A percentile compares a stretch with the other conserved stretches of the same genome.
Conservation (phyloP, 345 rosid genomes). For the Theobroma cacao region DNA sequence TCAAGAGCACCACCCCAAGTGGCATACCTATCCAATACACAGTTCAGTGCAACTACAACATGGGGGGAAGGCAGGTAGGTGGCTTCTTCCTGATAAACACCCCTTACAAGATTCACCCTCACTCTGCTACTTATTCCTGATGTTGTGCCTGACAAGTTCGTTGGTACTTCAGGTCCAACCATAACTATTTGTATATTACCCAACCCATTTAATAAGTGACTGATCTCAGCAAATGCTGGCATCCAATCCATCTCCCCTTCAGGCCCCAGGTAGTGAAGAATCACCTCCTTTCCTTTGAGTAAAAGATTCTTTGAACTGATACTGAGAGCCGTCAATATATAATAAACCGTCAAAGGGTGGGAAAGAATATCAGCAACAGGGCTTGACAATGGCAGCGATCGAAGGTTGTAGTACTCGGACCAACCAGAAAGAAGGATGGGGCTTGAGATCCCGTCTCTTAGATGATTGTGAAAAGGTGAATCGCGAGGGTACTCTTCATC, state of each 20-base stretch:
- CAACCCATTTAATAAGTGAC: slow-evolving; percentile 39
- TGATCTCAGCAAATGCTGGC: slow-evolving; percentile 43
- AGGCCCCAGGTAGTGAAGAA: slow-evolving; percentile 43
- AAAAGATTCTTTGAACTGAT: slow-evolving; percentile 45
- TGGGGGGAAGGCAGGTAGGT: slow-evolving; percentile 48
- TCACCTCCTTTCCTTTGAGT: slow-evolving; percentile 43
- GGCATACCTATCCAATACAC: slow-evolving; percentile 36
- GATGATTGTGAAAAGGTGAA: slow-evolving; percentile 35
- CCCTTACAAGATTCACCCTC: slow-evolving; percentile 43
- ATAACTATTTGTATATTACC: slow-evolving; percentile 43
- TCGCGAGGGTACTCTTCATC: slow-evolving; percentile 47
- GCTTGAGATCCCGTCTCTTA: slow-evolving; percentile 24
- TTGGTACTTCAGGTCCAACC: slow-evolving; percentile 50
- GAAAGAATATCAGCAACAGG: slow-evolving; percentile 54
- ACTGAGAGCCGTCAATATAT: slow-evolving; percentile 47
- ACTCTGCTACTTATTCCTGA: slow-evolving; percentile 42
- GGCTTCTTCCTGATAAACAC: slow-evolving; percentile 55
- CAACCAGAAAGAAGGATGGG: slow-evolving; percentile 50
- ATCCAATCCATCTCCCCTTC: slow-evolving; percentile 46
- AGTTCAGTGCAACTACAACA: slow-evolving; percentile 46
- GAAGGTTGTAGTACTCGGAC: slow-evolving; percentile 53
- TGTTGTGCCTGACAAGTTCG: slow-evolving; percentile 39
- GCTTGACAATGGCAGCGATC: slow-evolving; percentile 45
- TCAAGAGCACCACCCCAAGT: slow-evolving; percentile 52
- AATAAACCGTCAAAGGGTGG: slow-evolving; percentile 48